Evolutionary conservation across 2,329 filamentous ascomycete species (phyloP).

Genomic region (Ascosphaera pollenicola): DNA sequence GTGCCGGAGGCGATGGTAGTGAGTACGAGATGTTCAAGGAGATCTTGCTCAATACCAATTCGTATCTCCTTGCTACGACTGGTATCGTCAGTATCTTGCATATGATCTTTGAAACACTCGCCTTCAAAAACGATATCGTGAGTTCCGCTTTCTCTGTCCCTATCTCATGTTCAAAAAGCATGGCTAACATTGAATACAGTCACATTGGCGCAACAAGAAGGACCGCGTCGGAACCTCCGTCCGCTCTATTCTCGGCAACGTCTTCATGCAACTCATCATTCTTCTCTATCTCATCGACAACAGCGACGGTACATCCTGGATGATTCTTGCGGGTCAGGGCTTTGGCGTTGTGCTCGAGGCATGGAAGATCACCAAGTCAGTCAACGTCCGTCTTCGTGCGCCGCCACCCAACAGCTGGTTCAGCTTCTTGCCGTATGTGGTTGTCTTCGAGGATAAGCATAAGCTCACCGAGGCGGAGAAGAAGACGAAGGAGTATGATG

Average conservation of each 20-base stretch:
- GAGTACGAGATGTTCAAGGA: conserved; percentile 98
- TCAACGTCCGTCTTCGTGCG: conserved; percentile 62
- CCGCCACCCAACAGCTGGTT: conserved; percentile 45
- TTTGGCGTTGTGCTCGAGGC: conserved; percentile 57
- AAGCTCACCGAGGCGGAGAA: conserved; percentile 85
- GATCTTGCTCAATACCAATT: conserved; percentile 81
- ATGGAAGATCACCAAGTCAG: conserved; percentile 94
- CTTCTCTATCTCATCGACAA: conserved; percentile 96
- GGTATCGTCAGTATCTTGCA: conserved; percentile 69
- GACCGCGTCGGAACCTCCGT: conserved; percentile 94
- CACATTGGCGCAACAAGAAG: conserved; percentile 99
- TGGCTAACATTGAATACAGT: conserved; percentile 13
- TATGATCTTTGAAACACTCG: conserved; percentile 85
- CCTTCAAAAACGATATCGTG: conserved; percentile 88
- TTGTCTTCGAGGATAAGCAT: conserved; percentile 92
- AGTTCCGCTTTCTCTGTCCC: conserved; percentile 7
- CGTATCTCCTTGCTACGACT: conserved; percentile 70
- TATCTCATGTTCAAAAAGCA: background rate
- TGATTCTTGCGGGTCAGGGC: conserved; percentile 88
- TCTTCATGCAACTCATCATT: conserved; percentile 92
- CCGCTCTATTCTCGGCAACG: conserved; percentile 85
- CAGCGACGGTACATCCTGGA: conserved; percentile 94
- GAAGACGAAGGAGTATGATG: conserved; percentile 96
- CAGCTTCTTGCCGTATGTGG: conserved; percentile 54
- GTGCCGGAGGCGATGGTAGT: conserved; percentile 67